phyloP scores from a whole-genome alignment of 169 alveolate species.

The Plasmodium ovale region DNA sequence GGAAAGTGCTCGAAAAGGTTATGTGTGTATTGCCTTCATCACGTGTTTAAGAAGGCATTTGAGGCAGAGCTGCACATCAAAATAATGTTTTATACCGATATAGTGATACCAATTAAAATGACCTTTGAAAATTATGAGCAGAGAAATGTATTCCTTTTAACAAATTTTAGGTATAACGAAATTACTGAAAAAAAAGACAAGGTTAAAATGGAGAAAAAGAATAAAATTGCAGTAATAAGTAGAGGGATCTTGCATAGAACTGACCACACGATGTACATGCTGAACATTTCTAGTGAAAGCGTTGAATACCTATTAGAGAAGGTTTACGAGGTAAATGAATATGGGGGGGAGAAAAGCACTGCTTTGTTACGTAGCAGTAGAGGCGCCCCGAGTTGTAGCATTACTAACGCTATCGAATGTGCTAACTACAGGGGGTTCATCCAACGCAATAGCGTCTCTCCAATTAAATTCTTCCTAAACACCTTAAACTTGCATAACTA shows the following conservation, averaged over 20 bases:
- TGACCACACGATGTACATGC: conserved; percentile 5
- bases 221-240: conserved; percentile 15
- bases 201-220: not conserved
- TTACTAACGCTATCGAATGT: conserved; percentile 47
- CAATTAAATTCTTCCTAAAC: conserved; percentile 21
- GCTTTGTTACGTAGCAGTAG: not conserved
- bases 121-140: conserved; percentile 51
- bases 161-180: conserved; percentile 12
- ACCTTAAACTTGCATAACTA: conserved; percentile 27
- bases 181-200: not conserved
- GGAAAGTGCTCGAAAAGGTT: conserved; percentile 33
- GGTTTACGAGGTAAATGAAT: not conserved
- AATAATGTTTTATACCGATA: conserved; percentile 36
- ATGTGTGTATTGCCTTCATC: conserved; percentile 54
- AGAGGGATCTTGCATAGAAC: conserved; percentile 33
- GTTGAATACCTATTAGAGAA: conserved; percentile 42
- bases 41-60: conserved; percentile 12
- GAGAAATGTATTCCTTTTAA: conserved; percentile 10
- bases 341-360: not conserved
- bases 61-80: conserved; percentile 42
- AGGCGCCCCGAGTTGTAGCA: too few species aligned
- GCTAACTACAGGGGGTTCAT: conserved; percentile 36
- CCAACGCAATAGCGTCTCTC: conserved; percentile 21
- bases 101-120: conserved; percentile 49
- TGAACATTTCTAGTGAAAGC: conserved; percentile 33